Conservation (phyloP, 2,329 filamentous ascomycete genomes). For the Sclerotinia subarctica region DNA sequence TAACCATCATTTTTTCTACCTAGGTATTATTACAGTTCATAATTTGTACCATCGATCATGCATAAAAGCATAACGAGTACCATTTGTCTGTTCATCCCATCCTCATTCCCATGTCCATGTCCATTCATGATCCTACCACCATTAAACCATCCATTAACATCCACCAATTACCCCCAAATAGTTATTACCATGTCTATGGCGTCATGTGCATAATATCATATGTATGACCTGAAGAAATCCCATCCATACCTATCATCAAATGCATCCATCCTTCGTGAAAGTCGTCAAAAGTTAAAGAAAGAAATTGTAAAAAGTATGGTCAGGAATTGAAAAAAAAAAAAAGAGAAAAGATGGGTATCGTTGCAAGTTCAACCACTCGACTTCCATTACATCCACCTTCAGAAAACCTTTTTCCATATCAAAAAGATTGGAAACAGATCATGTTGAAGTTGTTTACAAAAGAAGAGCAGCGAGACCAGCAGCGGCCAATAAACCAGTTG, state of each 20-base stretch:
- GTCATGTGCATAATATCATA: constrained; percentile 9
- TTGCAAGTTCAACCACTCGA: constrained; percentile 19
- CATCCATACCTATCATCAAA: constrained; percentile 17
- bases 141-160: constrained; percentile 13
- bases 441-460: constrained; percentile 31
- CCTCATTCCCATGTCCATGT: not conserved
- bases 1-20: not conserved
- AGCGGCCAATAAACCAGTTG: constrained; percentile 33
- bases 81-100: not conserved
- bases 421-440: constrained; percentile 8
- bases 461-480: constrained; percentile 37
- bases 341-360: constrained; percentile 31
- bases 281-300: constrained; percentile 18
- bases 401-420: constrained; percentile 22
- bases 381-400: constrained; percentile 20
- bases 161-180: constrained; percentile 1
- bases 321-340: constrained; percentile 28
- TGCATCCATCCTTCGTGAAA: constrained; percentile 12
- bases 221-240: constrained; percentile 11
- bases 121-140: constrained; percentile 5
- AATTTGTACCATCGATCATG: not conserved
- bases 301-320: constrained; percentile 17
- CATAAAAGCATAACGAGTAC: not conserved
- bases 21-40: constrained; percentile 5
- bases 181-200: constrained; percentile 14